These are phyloP conservation scores for Phlyctochytrium planicorne DNA, from an alignment of 192 early-diverging fungal species.

Conservation along the genomic window DNA sequence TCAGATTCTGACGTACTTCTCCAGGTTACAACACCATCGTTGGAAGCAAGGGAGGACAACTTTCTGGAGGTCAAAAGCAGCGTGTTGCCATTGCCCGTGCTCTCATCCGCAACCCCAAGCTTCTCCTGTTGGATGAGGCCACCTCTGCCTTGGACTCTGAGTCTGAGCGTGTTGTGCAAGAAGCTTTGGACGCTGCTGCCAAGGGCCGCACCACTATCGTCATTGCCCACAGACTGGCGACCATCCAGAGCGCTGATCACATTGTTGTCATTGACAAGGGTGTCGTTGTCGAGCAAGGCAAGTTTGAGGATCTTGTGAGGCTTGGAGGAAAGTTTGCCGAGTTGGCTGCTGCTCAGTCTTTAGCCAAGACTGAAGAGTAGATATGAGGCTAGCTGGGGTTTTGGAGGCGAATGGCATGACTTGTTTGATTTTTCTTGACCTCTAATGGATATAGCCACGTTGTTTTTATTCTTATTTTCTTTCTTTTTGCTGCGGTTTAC, in stretches of 20 bases:
- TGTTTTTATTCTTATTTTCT: too few relatives aligned
- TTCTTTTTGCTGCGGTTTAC: too few relatives aligned
- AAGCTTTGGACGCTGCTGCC: constrained; percentile 70
- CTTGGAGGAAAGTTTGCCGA: constrained; percentile 59
- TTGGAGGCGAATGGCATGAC: too few relatives aligned
- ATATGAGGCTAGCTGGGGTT: too few relatives aligned
- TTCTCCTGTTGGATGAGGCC: constrained; percentile 76
- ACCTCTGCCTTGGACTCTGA: constrained; percentile 81
- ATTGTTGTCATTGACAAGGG: constrained; percentile 72
- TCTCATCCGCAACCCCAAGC: constrained; percentile 57
- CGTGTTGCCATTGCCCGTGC: constrained; percentile 60
- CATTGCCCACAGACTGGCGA: constrained; percentile 78
- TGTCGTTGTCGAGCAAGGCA: constrained; percentile 64
- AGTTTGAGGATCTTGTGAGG: constrained; percentile 65
- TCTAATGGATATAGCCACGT: too few relatives aligned
- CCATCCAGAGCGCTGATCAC: constrained; percentile 76
- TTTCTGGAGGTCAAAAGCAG: constrained; percentile 49
- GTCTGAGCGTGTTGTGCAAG: constrained; percentile 78
- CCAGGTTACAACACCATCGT: constrained; percentile 58
- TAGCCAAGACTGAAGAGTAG: too few relatives aligned
- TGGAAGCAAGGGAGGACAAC: constrained; percentile 49
- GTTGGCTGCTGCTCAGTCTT: constrained; percentile 63
- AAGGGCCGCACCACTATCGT: constrained; percentile 74
- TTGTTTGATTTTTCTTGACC: too few relatives aligned
- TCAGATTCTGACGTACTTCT: too few relatives aligned